These are phyloP conservation scores for Fraxinus quadrangulata DNA, from an alignment of 257 asterid species.

Conservation along the genomic window DNA sequence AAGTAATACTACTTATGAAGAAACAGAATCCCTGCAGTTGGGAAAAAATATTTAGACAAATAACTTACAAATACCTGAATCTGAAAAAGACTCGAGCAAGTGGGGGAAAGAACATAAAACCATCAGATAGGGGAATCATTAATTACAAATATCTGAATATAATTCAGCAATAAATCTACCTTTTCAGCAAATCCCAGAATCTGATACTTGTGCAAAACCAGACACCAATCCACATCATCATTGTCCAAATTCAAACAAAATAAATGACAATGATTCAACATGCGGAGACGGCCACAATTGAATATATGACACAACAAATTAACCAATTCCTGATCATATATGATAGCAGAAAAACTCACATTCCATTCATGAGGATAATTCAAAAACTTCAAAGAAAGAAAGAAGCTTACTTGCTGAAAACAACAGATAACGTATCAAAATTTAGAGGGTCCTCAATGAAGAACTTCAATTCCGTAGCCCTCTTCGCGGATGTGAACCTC, in stretches of 20 bases:
- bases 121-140: not conserved
- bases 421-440: constrained; percentile 51
- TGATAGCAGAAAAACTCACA: not conserved
- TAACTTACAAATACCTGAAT: not conserved
- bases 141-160: not conserved
- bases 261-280: not conserved
- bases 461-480: constrained; percentile 16
- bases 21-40: not conserved
- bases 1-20: not conserved
- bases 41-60: not conserved
- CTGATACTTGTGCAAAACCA: not conserved
- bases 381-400: not conserved
- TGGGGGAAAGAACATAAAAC: not conserved
- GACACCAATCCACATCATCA: constrained; percentile 15
- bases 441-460: constrained; percentile 64
- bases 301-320: not conserved
- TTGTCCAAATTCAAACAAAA: constrained; percentile 1
- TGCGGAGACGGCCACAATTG: not conserved
- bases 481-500: constrained; percentile 11
- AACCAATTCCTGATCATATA: not conserved
- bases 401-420: constrained; percentile 55
- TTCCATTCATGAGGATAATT: not conserved
- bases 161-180: not conserved
- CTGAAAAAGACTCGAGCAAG: not conserved
- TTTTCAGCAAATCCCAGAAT: not conserved